phyloP scores from a whole-genome alignment of 345 rosid genomes.

The Excoecaria cochinchinensis region DNA sequence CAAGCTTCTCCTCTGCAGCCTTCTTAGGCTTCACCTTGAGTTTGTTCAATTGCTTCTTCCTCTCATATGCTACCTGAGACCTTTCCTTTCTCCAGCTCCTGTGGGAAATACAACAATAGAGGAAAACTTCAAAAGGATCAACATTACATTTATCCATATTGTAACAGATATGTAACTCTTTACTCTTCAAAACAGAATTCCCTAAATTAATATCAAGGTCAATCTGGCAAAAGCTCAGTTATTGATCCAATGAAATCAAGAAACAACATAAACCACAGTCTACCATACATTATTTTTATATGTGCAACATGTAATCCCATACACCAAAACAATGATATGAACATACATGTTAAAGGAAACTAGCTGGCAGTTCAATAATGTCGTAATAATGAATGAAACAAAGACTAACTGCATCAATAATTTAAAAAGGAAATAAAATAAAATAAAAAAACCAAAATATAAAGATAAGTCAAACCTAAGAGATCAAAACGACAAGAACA shows the following conservation, averaged over 20 bases:
- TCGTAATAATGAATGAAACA: background rate
- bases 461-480: too few species aligned
- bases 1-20: slow-evolving; percentile 75
- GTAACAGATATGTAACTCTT: background rate
- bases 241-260: background rate
- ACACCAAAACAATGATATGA: background rate
- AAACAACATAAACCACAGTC: background rate
- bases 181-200: background rate
- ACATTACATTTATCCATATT: background rate
- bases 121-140: background rate
- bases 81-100: slow-evolving; percentile 88
- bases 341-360: background rate
- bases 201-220: too few species aligned
- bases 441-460: too few species aligned
- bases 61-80: slow-evolving; percentile 56
- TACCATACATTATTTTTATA: too few species aligned
- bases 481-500: too few species aligned
- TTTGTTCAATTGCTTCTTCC: slow-evolving; percentile 74
- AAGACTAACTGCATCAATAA: background rate
- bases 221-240: background rate
- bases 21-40: slow-evolving; percentile 79
- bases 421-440: too few species aligned
- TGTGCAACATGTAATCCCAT: background rate
- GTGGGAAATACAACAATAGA: background rate
- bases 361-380: background rate